Evolutionary conservation across 2,329 filamentous ascomycete genomes (phyloP).

Genomic region (Calonectria hawksworthii): DNA sequence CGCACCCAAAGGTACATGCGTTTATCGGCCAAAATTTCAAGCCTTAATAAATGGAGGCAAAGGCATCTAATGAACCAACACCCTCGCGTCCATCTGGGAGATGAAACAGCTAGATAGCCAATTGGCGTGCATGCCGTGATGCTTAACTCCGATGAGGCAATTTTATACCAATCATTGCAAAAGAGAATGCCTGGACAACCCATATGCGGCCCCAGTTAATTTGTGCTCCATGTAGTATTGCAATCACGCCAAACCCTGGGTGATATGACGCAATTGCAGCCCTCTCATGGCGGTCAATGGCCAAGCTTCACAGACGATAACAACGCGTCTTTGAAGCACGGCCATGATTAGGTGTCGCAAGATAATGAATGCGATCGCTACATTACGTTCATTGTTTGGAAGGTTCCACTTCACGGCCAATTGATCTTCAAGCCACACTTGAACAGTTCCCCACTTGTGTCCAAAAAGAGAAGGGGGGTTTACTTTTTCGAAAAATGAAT

Average conservation of each 20-base stretch:
- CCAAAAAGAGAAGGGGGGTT: too few relatives aligned
- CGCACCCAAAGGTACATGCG: not conserved
- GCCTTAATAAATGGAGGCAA: too few relatives aligned
- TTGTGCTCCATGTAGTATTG: not conserved
- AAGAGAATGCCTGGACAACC: not conserved
- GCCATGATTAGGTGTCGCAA: not conserved
- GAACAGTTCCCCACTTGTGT: too few relatives aligned
- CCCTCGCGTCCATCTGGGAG: not conserved
- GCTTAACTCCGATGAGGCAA: not conserved
- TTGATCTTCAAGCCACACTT: too few relatives aligned
- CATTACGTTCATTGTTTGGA: not conserved
- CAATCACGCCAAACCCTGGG: not conserved
- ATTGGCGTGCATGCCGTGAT: not conserved
- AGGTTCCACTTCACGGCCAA: not conserved
- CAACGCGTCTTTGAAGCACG: not conserved
- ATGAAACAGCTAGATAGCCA: not conserved
- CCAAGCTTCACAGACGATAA: not conserved
- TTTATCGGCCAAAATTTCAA: not conserved
- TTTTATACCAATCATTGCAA: not conserved
- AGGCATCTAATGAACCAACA: not conserved
- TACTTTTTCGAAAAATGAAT: too few relatives aligned
- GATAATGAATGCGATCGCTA: not conserved
- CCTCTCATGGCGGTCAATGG: not conserved
- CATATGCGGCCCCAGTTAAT: not conserved
- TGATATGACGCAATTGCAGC: not conserved